A percentile compares a stretch with the other conserved stretches of the same genome.
Evolutionary conservation across 352 stramenopile genomes (phyloP).

Genomic region (Plasmopara viticola): DNA sequence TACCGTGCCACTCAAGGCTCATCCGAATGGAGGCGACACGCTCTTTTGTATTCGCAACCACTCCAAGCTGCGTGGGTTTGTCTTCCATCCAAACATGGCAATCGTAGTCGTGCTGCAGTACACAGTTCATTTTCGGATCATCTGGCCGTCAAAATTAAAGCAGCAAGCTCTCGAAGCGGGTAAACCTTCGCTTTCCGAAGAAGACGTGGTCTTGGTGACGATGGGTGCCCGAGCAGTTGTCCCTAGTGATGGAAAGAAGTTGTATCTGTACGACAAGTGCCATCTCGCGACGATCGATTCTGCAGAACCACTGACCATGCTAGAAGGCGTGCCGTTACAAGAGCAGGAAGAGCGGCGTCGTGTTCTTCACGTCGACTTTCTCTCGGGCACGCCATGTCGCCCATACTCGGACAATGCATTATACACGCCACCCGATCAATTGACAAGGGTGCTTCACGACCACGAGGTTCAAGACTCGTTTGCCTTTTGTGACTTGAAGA

Average conservation of each 20-base stretch:
- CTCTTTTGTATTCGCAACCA: conserved; percentile 42
- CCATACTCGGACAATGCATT: conserved; percentile 71
- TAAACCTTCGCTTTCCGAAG: conserved; percentile 45
- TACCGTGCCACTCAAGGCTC: conserved; percentile 60
- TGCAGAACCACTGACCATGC: conserved; percentile 16
- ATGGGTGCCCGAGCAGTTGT: conserved; percentile 60
- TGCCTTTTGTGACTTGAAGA: conserved; percentile 55
- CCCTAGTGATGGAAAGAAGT: conserved; percentile 67
- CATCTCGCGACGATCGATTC: conserved; percentile 28
- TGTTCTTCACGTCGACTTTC: conserved; percentile 62
- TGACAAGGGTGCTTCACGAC: conserved; percentile 17
- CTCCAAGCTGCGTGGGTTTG: conserved; percentile 63
- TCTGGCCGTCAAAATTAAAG: conserved; percentile 60
- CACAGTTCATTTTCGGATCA: conserved; percentile 71
- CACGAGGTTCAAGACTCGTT: conserved; percentile 48
- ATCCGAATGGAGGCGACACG: conserved; percentile 60
- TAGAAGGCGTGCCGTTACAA: conserved; percentile 9
- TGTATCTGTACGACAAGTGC: conserved; percentile 66
- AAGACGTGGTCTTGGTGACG: conserved; percentile 73
- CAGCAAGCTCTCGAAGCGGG: conserved; percentile 55
- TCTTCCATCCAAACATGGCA: conserved; percentile 69
- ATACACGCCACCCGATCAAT: conserved; percentile 54
- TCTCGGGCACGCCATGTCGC: conserved; percentile 52
- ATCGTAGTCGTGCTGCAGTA: conserved; percentile 86
- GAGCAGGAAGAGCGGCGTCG: conserved; percentile 18